These are phyloP conservation scores for Tilletiopsis washingtonensis DNA, from an alignment of 1,284 basidiomycete species.

Conservation along the genomic window DNA sequence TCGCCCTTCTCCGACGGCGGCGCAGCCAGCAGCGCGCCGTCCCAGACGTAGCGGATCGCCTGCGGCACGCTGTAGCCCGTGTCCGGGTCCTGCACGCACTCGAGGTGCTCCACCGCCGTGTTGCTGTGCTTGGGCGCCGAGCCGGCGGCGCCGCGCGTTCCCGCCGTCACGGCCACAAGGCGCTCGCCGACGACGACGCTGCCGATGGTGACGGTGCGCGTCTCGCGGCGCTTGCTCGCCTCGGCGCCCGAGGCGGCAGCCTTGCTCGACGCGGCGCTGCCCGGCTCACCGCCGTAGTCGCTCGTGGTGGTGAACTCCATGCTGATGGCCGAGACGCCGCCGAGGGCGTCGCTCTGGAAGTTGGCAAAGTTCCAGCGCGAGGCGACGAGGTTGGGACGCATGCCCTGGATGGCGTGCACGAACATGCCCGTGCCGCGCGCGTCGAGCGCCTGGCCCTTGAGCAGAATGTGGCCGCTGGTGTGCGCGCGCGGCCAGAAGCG, in stretches of 20 bases:
- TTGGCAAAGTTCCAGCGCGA: slow-evolving; percentile 90
- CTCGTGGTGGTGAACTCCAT: slow-evolving; percentile 85
- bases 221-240: slow-evolving; percentile 14
- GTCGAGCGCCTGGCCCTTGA: slow-evolving; percentile 60
- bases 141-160: slow-evolving; percentile 43
- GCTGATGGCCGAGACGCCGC: slow-evolving; percentile 67
- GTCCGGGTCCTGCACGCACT: slow-evolving; percentile 57
- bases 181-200: slow-evolving; percentile 70
- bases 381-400: slow-evolving; percentile 91
- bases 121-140: slow-evolving; percentile 58
- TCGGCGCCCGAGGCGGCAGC: background rate
- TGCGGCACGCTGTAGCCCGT: slow-evolving; percentile 76
- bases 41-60: slow-evolving; percentile 69
- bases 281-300: slow-evolving; percentile 29
- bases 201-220: slow-evolving; percentile 65
- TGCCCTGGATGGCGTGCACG: slow-evolving; percentile 94
- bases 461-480: slow-evolving; percentile 64
- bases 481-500: slow-evolving; percentile 49
- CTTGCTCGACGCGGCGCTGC: background rate
- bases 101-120: slow-evolving; percentile 64
- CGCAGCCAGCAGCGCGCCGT: slow-evolving; percentile 56
- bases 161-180: slow-evolving; percentile 60
- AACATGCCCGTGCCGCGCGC: slow-evolving; percentile 79
- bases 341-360: slow-evolving; percentile 58
- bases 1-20: slow-evolving; percentile 17